Percentiles rank a stretch among this genome's conserved stretches.
phyloP scores from a whole-genome alignment of 2,329 filamentous ascomycete genomes.

The Colletotrichum echinochloae region DNA sequence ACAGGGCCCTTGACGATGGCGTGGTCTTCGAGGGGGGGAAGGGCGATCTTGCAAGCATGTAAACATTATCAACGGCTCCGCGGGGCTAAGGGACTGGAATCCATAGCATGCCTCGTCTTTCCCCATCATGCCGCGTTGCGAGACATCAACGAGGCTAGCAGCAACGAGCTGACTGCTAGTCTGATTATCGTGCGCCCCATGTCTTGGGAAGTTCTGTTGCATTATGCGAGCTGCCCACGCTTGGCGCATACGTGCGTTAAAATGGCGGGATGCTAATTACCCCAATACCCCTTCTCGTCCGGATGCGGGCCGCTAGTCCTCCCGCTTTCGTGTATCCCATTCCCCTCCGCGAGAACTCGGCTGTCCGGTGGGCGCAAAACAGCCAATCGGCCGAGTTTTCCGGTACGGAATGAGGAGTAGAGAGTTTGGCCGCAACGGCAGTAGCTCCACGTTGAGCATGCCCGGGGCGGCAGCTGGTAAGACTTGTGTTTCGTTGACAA shows the following conservation, averaged over 20 bases:
- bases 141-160: conserved; percentile 1
- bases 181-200: not conserved
- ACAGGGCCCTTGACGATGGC: not conserved
- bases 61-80: not conserved
- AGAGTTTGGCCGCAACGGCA: not conserved
- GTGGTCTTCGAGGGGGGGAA: not conserved
- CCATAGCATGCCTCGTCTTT: not conserved
- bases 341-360: not conserved
- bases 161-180: conserved; percentile 3
- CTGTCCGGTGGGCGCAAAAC: not conserved
- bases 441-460: not conserved
- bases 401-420: not conserved
- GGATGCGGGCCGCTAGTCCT: conserved; percentile 30
- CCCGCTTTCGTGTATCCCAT: conserved; percentile 1
- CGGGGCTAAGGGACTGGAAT: not conserved
- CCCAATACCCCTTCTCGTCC: not conserved
- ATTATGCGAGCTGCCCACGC: conserved; percentile 1
- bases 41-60: too few relatives aligned
- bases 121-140: not conserved
- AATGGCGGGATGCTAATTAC: not conserved
- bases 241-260: not conserved
- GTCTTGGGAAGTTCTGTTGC: not conserved
- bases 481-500: not conserved
- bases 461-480: not conserved
- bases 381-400: conserved; percentile 5